A percentile compares a stretch with the other conserved stretches of the same genome.
Evolutionary conservation across 2,329 filamentous ascomycete genomes (phyloP).

Genomic region (Periconia macrospinosa): DNA sequence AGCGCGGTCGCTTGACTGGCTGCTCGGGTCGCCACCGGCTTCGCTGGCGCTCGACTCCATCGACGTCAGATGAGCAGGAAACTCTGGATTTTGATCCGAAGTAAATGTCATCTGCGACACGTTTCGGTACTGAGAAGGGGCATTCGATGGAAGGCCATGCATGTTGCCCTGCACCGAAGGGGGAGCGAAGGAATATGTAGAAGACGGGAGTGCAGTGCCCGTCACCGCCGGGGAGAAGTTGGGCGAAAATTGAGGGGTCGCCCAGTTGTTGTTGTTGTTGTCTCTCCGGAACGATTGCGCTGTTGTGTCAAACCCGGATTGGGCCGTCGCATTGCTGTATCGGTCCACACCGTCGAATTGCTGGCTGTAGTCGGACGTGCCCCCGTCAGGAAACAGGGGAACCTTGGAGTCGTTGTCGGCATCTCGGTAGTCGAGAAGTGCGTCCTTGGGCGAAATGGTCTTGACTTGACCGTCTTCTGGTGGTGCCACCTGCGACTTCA

Average conservation of each 20-base stretch:
- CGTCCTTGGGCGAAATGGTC: slow-evolving; percentile 94
- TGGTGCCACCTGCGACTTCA: slow-evolving; percentile 43
- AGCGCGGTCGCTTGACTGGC: slow-evolving; percentile 40
- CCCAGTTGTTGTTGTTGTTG: slow-evolving; percentile 26
- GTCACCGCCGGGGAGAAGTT: slow-evolving; percentile 36
- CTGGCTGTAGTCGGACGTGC: slow-evolving; percentile 54
- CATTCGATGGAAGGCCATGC: slow-evolving; percentile 34
- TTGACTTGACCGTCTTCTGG: slow-evolving; percentile 57
- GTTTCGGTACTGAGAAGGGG: slow-evolving; percentile 40
- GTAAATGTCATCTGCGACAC: slow-evolving; percentile 29
- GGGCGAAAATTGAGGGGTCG: slow-evolving; percentile 37
- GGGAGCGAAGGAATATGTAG: slow-evolving; percentile 51
- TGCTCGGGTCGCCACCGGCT: slow-evolving; percentile 47
- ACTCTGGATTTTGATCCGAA: slow-evolving; percentile 55
- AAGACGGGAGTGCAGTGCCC: slow-evolving; percentile 35
- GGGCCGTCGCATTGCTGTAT: slow-evolving; percentile 36
- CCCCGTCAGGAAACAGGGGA: slow-evolving; percentile 71
- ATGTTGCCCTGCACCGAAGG: slow-evolving; percentile 42
- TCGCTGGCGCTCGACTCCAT: slow-evolving; percentile 66
- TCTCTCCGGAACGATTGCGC: slow-evolving; percentile 37
- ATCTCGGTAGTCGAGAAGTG: slow-evolving; percentile 82
- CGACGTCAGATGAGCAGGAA: slow-evolving; percentile 61
- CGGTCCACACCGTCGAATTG: slow-evolving; percentile 49
- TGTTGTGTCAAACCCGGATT: slow-evolving; percentile 40
- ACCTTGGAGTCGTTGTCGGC: slow-evolving; percentile 69